Conservation (phyloP, 2,329 filamentous ascomycete genomes). For the Fusarium proliferatum region DNA sequence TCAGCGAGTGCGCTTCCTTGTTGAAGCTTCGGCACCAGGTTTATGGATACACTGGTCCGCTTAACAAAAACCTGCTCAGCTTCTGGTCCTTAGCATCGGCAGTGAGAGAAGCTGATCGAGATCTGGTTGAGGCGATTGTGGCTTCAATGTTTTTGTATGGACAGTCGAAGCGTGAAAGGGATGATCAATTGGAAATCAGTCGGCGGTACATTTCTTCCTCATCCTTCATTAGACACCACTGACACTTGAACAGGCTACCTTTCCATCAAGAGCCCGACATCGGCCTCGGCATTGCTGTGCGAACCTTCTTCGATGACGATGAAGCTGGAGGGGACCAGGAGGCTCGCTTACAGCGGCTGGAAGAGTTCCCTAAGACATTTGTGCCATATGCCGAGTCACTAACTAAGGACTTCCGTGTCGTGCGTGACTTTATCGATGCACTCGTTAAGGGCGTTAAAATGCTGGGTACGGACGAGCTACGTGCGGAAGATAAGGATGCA, state of each 20-base stretch:
- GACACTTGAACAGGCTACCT: conserved; percentile 63
- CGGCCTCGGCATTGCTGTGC: conserved; percentile 81
- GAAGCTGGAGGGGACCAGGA: conserved; percentile 66
- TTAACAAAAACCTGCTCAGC: conserved; percentile 88
- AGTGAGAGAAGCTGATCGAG: conserved; percentile 81
- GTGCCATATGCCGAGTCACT: conserved; percentile 70
- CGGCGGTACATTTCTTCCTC: conserved; percentile 67
- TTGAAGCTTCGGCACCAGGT: conserved; percentile 83
- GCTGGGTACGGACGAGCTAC: conserved; percentile 60
- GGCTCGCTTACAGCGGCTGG: conserved; percentile 56
- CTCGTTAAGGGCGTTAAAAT: conserved; percentile 68
- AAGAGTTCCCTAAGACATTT: conserved; percentile 63
- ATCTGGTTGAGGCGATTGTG: conserved; percentile 85
- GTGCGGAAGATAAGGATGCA: conserved; percentile 57
- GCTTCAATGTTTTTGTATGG: conserved; percentile 84
- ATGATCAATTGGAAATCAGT: conserved; percentile 75
- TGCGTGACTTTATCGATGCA: conserved; percentile 68
- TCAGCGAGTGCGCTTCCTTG: conserved; percentile 87
- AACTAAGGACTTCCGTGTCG: conserved; percentile 68
- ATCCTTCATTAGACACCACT: not conserved
- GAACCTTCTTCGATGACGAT: conserved; percentile 81
- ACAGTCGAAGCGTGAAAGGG: conserved; percentile 77
- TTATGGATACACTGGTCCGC: conserved; percentile 92
- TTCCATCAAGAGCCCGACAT: conserved; percentile 78
- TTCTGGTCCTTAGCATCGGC: conserved; percentile 87